Evolutionary conservation across 345 rosid species (phyloP).

Genomic region (Salix udensis): DNA sequence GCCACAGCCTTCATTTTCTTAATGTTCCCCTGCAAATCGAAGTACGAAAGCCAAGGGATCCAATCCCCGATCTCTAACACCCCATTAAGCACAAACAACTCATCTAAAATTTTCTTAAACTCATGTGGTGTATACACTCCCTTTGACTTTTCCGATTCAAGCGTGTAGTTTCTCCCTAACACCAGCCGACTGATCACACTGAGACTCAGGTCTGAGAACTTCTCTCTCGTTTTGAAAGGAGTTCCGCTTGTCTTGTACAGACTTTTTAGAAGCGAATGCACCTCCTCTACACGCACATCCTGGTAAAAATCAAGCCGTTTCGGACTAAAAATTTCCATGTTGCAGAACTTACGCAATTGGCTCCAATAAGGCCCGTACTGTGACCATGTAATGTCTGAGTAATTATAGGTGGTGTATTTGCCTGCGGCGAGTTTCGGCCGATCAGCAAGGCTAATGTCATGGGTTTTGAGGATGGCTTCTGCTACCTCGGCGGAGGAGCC

Average conservation of each 20-base stretch:
- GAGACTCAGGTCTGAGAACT: constrained; percentile 41
- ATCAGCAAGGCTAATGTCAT: neutral
- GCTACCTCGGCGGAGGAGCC: neutral
- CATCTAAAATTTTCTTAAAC: constrained; percentile 67
- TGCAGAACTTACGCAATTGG: constrained; percentile 54
- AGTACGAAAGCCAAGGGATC: constrained; percentile 53
- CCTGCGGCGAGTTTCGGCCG: constrained; percentile 4
- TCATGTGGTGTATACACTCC: constrained; percentile 54
- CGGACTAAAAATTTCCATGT: constrained; percentile 52
- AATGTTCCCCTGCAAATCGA: constrained; percentile 60
- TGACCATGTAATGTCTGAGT: constrained; percentile 57
- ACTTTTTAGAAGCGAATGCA: constrained; percentile 20
- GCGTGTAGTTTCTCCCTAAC: constrained; percentile 56
- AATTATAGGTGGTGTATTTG: constrained; percentile 62
- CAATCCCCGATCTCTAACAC: constrained; percentile 59
- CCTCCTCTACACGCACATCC: constrained; percentile 52
- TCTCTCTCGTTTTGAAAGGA: constrained; percentile 34
- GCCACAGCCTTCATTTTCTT: constrained; percentile 59
- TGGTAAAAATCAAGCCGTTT: constrained; percentile 53
- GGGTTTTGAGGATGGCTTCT: neutral
- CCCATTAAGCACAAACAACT: constrained; percentile 60
- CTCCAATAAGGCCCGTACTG: constrained; percentile 67
- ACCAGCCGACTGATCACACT: constrained; percentile 65
- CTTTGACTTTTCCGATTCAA: constrained; percentile 11
- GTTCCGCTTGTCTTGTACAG: constrained; percentile 18